These are phyloP conservation scores for Dispira simplex DNA, from an alignment of 192 early-diverging fungal species.

Conservation along the genomic window DNA sequence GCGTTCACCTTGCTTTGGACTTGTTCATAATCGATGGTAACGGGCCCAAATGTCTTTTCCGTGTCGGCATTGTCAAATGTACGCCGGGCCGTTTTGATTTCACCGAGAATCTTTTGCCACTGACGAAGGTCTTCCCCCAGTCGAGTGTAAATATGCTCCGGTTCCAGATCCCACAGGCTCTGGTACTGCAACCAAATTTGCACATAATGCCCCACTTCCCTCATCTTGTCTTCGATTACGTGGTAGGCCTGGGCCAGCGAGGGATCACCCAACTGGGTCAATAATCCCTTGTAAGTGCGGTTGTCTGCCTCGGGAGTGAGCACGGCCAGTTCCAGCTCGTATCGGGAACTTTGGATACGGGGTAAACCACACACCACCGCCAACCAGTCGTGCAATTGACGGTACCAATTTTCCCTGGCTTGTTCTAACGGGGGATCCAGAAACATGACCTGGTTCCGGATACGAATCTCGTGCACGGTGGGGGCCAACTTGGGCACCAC, in stretches of 20 bases:
- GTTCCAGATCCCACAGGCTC: constrained; percentile 94
- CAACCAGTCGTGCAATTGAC: constrained; percentile 88
- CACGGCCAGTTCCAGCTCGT: constrained; percentile 62
- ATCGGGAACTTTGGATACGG: constrained; percentile 78
- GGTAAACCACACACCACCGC: constrained; percentile 71
- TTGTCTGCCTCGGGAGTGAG: constrained; percentile 37
- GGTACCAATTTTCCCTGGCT: constrained; percentile 77
- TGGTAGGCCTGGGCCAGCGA: constrained; percentile 66
- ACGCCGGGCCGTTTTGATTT: constrained; percentile 82
- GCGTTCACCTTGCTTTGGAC: constrained; percentile 97
- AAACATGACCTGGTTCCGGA: constrained; percentile 93
- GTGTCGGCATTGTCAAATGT: constrained; percentile 97
- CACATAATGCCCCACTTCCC: constrained; percentile 70
- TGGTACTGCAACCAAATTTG: constrained; percentile 96
- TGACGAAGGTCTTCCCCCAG: constrained; percentile 77
- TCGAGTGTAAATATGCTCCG: constrained; percentile 57
- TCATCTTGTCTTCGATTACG: constrained; percentile 62
- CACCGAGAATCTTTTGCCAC: constrained; percentile 89
- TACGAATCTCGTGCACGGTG: constrained; percentile 73
- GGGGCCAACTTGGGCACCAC: constrained; percentile 29
- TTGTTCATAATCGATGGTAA: constrained; percentile 88
- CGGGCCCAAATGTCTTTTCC: constrained; percentile 67
- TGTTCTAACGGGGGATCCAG: constrained; percentile 92
- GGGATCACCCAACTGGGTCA: constrained; percentile 53
- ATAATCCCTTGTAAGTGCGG: constrained; percentile 40